phyloP scores from a whole-genome alignment of 2,329 filamentous ascomycete genomes.

The Ophiocordyceps camponoti-floridani region DNA sequence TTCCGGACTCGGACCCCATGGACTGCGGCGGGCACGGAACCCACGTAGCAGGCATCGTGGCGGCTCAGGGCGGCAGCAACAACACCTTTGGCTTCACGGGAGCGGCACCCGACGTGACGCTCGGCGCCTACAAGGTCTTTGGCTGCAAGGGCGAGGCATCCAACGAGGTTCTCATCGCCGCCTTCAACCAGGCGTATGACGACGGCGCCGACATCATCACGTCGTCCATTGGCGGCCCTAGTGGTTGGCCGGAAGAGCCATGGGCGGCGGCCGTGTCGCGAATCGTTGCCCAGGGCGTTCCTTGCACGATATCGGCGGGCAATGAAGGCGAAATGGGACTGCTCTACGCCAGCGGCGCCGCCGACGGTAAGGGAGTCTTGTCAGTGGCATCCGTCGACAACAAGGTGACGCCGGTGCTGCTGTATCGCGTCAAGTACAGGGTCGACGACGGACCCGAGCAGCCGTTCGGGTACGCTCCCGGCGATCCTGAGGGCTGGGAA shows the following conservation, averaged over 20 bases:
- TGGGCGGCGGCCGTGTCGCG: slow-evolving; percentile 30
- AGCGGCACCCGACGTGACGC: slow-evolving; percentile 34
- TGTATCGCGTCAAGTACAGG: slow-evolving; percentile 22
- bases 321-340: slow-evolving; percentile 27
- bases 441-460: slow-evolving; percentile 15
- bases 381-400: slow-evolving; percentile 34
- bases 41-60: slow-evolving; percentile 44
- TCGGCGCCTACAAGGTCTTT: slow-evolving; percentile 40
- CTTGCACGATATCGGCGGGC: slow-evolving; percentile 33
- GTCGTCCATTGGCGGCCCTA: slow-evolving; percentile 30
- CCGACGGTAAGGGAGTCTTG: slow-evolving; percentile 26
- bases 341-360: slow-evolving; percentile 30
- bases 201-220: slow-evolving; percentile 41
- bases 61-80: slow-evolving; percentile 34
- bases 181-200: slow-evolving; percentile 41
- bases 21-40: slow-evolving; percentile 42
- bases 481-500: slow-evolving; percentile 22
- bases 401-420: slow-evolving; percentile 20
- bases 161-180: slow-evolving; percentile 39
- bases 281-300: slow-evolving; percentile 34
- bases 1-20: slow-evolving; percentile 32
- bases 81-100: slow-evolving; percentile 37
- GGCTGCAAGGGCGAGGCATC: slow-evolving; percentile 31
- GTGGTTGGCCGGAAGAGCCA: slow-evolving; percentile 33
- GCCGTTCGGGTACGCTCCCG: slow-evolving; percentile 24